Evolutionary conservation across 495 filamentous ascomycete species (phyloP), one percentile per base, ranked within the genome.

Genomic region (Amphirosellinia nigrospora): DNA sequence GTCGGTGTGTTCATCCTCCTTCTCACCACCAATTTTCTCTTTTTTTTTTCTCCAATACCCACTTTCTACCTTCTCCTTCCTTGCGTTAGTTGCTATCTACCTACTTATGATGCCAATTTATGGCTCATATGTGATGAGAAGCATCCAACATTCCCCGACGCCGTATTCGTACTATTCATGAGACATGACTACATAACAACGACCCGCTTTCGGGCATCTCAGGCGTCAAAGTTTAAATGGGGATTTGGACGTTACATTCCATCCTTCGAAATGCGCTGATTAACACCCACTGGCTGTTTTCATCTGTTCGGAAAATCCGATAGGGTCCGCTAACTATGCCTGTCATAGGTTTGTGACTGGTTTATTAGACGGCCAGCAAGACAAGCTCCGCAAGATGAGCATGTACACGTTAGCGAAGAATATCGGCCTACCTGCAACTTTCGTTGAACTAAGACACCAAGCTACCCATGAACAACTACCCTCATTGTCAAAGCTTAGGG

Each of bases 361-460:
- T 32, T 86, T 97, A 26, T 84, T 95, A 6, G 94, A 96, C 77
- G 86, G 89, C 4, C 88, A 91, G 69, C 89, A 94, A 71, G 85
- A 89, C 74, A 88, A 87, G 63, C 83, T 84, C 52, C 88, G 89
- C 68, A 91, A 92, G 69, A 84, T 88, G 75, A 90, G 90, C 75
- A 97, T 98, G 94, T 94, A 93, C 77, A 84, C 89, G 38, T 84
- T 94, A 13, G 94, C 94, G 1, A 85, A 87, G 72, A 89, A 89
- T 62, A 84, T 96, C 21, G 91, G 89, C 0, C 83, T 98, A 26
- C 93, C 94, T 5, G 89, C 90, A 9, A 89, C 91, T 0, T 96
- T 97, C 78, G 94, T 98, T 43, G 94, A 97, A 80, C 82, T 97
- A 62, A 86, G 95, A 21, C 95, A 98, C 75, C 91, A 96, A 77